Conservation (phyloP, 2,329 filamentous ascomycete genomes). For the Aspergillus udagawae region DNA sequence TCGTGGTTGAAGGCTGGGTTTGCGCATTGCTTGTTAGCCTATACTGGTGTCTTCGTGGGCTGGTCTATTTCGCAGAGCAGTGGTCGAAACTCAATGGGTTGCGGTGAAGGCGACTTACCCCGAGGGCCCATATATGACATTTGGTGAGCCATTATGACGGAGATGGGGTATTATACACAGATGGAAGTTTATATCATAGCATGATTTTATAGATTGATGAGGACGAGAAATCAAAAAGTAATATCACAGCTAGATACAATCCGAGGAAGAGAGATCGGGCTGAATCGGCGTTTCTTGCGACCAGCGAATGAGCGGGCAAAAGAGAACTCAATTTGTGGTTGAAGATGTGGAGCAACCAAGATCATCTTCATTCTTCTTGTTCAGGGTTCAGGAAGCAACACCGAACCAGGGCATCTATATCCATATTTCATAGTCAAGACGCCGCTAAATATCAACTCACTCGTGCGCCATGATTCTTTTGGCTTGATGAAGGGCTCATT, state of each 20-base stretch:
- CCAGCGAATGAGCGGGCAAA: background rate
- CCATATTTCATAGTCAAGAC: too few relatives aligned
- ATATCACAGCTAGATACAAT: background rate
- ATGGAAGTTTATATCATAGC: background rate
- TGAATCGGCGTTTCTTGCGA: background rate
- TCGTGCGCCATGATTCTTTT: background rate
- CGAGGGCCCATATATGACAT: conserved; percentile 40
- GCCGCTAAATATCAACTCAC: background rate
- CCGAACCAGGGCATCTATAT: background rate
- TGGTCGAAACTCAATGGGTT: background rate
- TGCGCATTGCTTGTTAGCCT: conserved; percentile 3
- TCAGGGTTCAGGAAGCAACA: background rate
- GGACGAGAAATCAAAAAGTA: background rate
- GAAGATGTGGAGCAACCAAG: background rate
- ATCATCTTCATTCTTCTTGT: background rate
- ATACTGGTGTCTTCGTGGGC: background rate
- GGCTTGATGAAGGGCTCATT: background rate
- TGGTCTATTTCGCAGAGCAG: background rate
- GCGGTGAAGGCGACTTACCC: conserved; percentile 24
- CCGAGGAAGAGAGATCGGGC: background rate
- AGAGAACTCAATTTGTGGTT: background rate
- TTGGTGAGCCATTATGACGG: conserved; percentile 36
- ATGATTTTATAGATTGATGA: background rate
- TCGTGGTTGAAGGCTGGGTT: conserved; percentile 71
- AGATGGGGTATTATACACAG: background rate